Percentiles rank a stretch among this genome's conserved stretches.
These are phyloP conservation scores for Lactarius psammicola DNA, from an alignment of 768 basidiomycete species.

Conservation along the genomic window DNA sequence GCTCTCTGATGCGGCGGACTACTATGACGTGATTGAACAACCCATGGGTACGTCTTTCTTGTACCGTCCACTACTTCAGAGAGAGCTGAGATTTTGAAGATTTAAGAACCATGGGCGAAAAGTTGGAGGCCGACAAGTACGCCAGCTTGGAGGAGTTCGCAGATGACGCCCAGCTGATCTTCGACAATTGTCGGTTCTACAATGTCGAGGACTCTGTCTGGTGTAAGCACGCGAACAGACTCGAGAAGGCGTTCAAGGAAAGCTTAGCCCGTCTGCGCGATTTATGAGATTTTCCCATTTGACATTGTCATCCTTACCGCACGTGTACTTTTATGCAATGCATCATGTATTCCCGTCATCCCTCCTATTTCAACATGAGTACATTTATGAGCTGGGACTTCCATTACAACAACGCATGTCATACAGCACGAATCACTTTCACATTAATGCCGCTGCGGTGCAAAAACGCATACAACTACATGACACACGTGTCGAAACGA, in stretches of 20 bases:
- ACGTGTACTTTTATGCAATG: slow-evolving; percentile 27
- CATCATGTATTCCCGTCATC: slow-evolving; percentile 10
- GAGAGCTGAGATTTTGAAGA: slow-evolving; percentile 48
- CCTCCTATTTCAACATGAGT: slow-evolving; percentile 2
- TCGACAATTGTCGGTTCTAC: slow-evolving; percentile 86
- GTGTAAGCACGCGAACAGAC: slow-evolving; percentile 76
- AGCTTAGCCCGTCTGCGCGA: slow-evolving; percentile 36
- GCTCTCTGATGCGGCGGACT: slow-evolving; percentile 76
- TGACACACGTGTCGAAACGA: neutral
- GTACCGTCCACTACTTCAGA: neutral
- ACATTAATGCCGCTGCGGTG: neutral
- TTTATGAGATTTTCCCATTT: slow-evolving; percentile 2
- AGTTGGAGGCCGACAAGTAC: slow-evolving; percentile 88
- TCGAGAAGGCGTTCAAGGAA: slow-evolving; percentile 77
- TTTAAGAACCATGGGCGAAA: slow-evolving; percentile 82
- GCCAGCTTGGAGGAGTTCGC: slow-evolving; percentile 67
- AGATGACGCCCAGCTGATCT: slow-evolving; percentile 79
- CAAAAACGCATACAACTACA: neutral
- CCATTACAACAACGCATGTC: neutral
- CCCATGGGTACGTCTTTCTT: slow-evolving; percentile 78
- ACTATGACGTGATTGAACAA: slow-evolving; percentile 81
- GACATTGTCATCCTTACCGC: slow-evolving; percentile 9
- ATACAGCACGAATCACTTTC: neutral
- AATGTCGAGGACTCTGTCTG: slow-evolving; percentile 82
- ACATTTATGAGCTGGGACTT: neutral